A percentile compares a stretch with the other conserved stretches of the same genome.
Conservation (phyloP, 371 early-diverging fungal species). For the Capillidium rhysosporum region DNA sequence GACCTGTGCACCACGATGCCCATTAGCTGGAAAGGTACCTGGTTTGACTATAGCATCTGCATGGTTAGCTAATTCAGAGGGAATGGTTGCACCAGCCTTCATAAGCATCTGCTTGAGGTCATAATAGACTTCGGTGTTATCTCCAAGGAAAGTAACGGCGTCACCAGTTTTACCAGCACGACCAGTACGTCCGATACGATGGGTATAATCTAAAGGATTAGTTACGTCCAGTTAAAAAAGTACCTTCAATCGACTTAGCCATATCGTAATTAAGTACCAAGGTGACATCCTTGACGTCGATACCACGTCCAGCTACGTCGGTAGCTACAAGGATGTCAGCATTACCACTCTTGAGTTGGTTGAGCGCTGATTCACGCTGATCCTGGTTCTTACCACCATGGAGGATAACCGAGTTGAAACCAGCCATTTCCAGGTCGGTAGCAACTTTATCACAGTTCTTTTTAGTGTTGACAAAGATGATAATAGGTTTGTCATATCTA, state of each 20-base stretch:
- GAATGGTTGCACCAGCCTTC: slow-evolving; percentile 63
- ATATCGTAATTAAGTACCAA: slow-evolving; percentile 96
- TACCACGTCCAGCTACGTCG: slow-evolving; percentile 97
- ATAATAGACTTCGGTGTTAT: slow-evolving; percentile 73
- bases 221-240: not conserved
- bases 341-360: slow-evolving; percentile 9
- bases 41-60: slow-evolving; percentile 61
- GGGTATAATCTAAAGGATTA: slow-evolving; percentile 60
- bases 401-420: slow-evolving; percentile 52
- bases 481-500: slow-evolving; percentile 63
- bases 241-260: slow-evolving; percentile 83
- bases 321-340: slow-evolving; percentile 52
- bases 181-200: slow-evolving; percentile 95
- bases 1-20: too few species aligned
- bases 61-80: slow-evolving; percentile 70
- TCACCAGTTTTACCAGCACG: slow-evolving; percentile 91
- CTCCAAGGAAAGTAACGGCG: slow-evolving; percentile 75
- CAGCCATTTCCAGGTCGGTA: slow-evolving; percentile 42
- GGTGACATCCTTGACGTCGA: slow-evolving; percentile 93
- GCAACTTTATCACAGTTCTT: slow-evolving; percentile 57
- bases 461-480: slow-evolving; percentile 96
- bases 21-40: slow-evolving; percentile 10
- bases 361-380: slow-evolving; percentile 29
- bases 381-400: slow-evolving; percentile 96
- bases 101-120: slow-evolving; percentile 76